phyloP scores from a whole-genome alignment of 352 stramenopile genomes.

The Peronospora farinosa region DNA sequence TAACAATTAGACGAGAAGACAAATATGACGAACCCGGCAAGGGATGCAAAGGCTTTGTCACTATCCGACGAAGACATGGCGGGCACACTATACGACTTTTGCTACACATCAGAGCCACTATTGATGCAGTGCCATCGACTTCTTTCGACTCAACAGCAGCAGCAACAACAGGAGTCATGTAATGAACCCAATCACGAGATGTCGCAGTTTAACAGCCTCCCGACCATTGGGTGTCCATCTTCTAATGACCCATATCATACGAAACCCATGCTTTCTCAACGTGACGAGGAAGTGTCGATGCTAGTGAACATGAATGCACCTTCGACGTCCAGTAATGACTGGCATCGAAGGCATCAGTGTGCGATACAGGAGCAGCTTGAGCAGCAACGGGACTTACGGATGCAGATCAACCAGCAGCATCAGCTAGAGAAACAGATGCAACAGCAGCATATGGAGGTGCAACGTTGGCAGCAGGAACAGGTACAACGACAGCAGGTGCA shows the following conservation, averaged over 20 bases:
- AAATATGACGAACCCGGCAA: conserved; percentile 29
- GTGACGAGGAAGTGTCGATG: conserved; percentile 13
- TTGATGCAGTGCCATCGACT: conserved; percentile 2
- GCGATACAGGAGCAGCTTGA: conserved; percentile 23
- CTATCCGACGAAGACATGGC: conserved; percentile 31
- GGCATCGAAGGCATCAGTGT: conserved; percentile 21
- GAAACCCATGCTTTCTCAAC: conserved; percentile 3
- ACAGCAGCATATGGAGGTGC: conserved; percentile 12
- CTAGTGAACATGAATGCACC: conserved; percentile 11
- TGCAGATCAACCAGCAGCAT: conserved; percentile 15
- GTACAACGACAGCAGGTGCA: conserved; percentile 9
- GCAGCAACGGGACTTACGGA: conserved; percentile 10
- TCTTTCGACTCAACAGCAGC: not conserved
- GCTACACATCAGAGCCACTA: conserved; percentile 6
- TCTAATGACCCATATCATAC: conserved; percentile 6
- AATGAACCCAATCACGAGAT: conserved; percentile 3
- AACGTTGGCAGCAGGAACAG: conserved; percentile 20
- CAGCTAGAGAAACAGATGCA: conserved; percentile 9
- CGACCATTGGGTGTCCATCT: conserved; percentile 8
- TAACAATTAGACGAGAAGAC: not conserved
- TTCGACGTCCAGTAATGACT: conserved; percentile 15
- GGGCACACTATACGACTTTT: conserved; percentile 23
- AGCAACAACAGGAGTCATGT: not conserved
- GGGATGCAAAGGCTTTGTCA: conserved; percentile 12
- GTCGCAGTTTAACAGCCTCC: conserved; percentile 1